Conservation (phyloP, 1,139 yeast species). For the Blastobotrys arbuscula region DNA sequence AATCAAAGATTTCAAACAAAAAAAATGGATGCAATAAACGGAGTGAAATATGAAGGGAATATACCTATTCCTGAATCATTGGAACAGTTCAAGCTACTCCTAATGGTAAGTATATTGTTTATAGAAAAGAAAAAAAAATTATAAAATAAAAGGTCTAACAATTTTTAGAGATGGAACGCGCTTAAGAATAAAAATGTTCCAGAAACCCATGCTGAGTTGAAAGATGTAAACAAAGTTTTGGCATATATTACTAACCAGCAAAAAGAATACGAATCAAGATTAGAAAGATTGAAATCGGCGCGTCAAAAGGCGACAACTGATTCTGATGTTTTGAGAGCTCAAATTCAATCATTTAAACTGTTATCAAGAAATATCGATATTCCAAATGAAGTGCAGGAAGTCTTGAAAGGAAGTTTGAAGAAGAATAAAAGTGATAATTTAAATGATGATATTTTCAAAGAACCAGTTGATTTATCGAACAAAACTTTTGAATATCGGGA, state of each 20-base stretch:
- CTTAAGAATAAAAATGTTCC: conserved; percentile 34
- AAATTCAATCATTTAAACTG: conserved; percentile 68
- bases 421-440: background rate
- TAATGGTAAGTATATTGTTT: conserved; percentile 26
- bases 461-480: background rate
- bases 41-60: conserved; percentile 12
- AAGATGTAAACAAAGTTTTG: conserved; percentile 33
- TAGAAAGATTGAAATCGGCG: conserved; percentile 16
- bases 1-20: background rate
- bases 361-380: conserved; percentile 73
- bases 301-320: conserved; percentile 16
- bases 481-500: conserved; percentile 2
- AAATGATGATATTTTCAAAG: background rate
- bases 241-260: conserved; percentile 33
- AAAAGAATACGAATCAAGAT: conserved; percentile 35
- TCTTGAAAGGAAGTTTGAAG: conserved; percentile 17
- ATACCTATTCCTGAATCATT: conserved; percentile 28
- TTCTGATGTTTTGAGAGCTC: conserved; percentile 50
- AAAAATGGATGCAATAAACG: background rate
- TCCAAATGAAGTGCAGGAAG: conserved; percentile 44
- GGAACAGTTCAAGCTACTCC: conserved; percentile 34
- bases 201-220: conserved; percentile 34
- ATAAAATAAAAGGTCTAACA: background rate
- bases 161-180: conserved; percentile 38
- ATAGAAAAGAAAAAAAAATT: background rate